A percentile compares a stretch with the other conserved stretches of the same genome.
Evolutionary conservation across 371 early-diverging fungal genomes (phyloP).

Genomic region (Rhizopus arrhizus): DNA sequence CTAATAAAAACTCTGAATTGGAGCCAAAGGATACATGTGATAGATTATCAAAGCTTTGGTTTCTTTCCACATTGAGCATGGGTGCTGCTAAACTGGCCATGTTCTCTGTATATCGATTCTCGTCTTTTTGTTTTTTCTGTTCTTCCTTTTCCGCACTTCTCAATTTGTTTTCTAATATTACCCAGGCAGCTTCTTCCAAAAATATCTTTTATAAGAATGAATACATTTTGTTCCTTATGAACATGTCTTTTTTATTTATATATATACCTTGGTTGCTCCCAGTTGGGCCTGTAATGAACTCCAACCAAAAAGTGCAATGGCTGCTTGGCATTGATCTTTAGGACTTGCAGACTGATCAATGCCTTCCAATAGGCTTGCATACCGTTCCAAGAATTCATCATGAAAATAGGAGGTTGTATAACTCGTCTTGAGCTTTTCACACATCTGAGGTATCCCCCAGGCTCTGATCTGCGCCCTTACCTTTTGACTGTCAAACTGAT

Average conservation of each 20-base stretch:
- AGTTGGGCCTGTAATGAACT: conserved; percentile 63
- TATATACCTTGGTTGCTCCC: conserved; percentile 63
- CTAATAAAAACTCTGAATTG: conserved; percentile 30
- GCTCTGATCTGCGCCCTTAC: conserved; percentile 69
- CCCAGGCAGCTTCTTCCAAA: conserved; percentile 71
- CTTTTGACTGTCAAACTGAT: conserved; percentile 61
- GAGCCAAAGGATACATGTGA: conserved; percentile 42
- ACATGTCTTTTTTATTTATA: neutral
- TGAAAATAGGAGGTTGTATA: conserved; percentile 65
- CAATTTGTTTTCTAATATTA: conserved; percentile 60
- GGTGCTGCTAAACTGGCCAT: conserved; percentile 18
- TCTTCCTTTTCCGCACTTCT: conserved; percentile 44
- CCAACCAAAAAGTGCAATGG: conserved; percentile 71
- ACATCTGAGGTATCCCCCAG: conserved; percentile 59
- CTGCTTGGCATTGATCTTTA: conserved; percentile 60
- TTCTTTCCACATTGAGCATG: conserved; percentile 26
- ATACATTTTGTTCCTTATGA: neutral
- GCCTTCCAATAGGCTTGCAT: conserved; percentile 29
- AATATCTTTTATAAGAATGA: conserved; percentile 47
- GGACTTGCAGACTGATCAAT: conserved; percentile 15
- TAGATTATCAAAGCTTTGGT: conserved; percentile 36
- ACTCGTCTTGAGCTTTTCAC: conserved; percentile 21
- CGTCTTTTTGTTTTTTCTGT: conserved; percentile 35
- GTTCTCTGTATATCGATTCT: conserved; percentile 26
- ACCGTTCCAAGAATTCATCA: conserved; percentile 52